Percentiles rank a stretch among this genome's conserved stretches.
phyloP scores from a whole-genome alignment of 1,284 basidiomycete species.

The Ganoderma multipileum region DNA sequence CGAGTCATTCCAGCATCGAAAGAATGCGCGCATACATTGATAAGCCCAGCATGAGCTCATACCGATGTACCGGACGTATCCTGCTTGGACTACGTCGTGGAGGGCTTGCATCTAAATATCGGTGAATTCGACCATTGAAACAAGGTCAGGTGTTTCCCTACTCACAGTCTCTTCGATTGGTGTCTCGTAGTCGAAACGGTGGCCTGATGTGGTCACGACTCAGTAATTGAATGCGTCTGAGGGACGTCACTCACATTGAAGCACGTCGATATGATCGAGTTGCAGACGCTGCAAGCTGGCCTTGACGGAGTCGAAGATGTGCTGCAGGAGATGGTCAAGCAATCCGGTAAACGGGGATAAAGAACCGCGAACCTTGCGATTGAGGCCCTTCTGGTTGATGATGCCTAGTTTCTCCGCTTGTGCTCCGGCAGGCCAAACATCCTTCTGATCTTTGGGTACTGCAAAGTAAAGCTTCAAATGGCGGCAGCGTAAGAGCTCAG shows the following conservation, averaged over 20 bases:
- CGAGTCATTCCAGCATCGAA: neutral
- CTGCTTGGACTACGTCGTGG: conserved; percentile 45
- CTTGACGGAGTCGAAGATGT: conserved; percentile 54
- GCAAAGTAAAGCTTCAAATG: neutral
- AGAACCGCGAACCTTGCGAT: conserved; percentile 36
- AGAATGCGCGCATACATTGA: conserved; percentile 35
- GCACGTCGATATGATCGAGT: conserved; percentile 53
- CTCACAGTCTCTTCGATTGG: conserved; percentile 40
- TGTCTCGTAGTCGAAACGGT: conserved; percentile 39
- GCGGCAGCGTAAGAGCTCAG: neutral
- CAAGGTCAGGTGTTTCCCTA: neutral
- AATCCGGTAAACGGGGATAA: neutral
- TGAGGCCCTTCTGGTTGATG: conserved; percentile 45
- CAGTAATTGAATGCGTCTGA: neutral
- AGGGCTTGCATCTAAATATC: conserved; percentile 40
- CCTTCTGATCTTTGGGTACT: conserved; percentile 38
- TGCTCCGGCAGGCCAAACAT: neutral
- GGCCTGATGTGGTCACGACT: conserved; percentile 24
- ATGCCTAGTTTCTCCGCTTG: conserved; percentile 34
- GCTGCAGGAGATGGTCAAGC: conserved; percentile 32
- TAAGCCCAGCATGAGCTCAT: conserved; percentile 47
- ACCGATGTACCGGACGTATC: conserved; percentile 45
- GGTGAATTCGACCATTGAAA: neutral
- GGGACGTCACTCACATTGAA: conserved; percentile 38
- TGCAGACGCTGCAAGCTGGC: conserved; percentile 48